Evolutionary conservation across 2,329 filamentous ascomycete genomes (phyloP), one percentile per base, ranked within the genome.

Genomic region (Colletotrichum nymphaeae): DNA sequence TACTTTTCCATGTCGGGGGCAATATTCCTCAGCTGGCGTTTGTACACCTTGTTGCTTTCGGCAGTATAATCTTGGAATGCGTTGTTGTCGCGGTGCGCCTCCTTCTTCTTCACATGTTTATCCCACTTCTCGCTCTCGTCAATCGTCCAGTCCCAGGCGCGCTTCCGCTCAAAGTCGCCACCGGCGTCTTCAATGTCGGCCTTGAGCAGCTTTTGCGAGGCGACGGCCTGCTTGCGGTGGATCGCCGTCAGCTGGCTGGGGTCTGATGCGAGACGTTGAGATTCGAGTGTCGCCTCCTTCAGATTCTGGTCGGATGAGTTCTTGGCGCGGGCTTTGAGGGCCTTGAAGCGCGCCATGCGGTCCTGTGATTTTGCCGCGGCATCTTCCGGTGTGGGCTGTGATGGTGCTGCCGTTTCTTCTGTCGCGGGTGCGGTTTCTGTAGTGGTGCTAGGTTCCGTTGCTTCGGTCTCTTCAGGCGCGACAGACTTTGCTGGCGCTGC

Each of bases 111-210:
- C 82, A 97, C 86, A 37, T 95, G 92, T 85, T 93, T 93, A 83
- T 99, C 97, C 97, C 97, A 99, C 77, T 90, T 91, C 85, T 98
- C 97, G 77, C 92, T 94, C 84, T 99, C 97, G 76, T 99, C 97
- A 7, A 96, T 87, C 1, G 97, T 99, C 94, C 97, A 99, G 85
- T 98, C 97, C 97, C 97, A 99, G 1, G 97, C 97, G 53, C 97
- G 92, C 85, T 98, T 98, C 77, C 97, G 94, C 87, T 99, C 97
- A 80, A 98, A 99, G 82, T 98, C 97, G 68, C 94, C 95, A 42
- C 95, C 95, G 0, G 89, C 87, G 22, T 94, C 94, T 81, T 95
- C 94, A 1, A 95, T 92, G 78, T 98, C 95, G 4, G 95, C 94
- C 86, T 98, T 98, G 56, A 98, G 89, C 0, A 99, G 90, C 80